Evolutionary conservation across 352 stramenopile genomes (phyloP).

Genomic region (Phytophthora cactorum): DNA sequence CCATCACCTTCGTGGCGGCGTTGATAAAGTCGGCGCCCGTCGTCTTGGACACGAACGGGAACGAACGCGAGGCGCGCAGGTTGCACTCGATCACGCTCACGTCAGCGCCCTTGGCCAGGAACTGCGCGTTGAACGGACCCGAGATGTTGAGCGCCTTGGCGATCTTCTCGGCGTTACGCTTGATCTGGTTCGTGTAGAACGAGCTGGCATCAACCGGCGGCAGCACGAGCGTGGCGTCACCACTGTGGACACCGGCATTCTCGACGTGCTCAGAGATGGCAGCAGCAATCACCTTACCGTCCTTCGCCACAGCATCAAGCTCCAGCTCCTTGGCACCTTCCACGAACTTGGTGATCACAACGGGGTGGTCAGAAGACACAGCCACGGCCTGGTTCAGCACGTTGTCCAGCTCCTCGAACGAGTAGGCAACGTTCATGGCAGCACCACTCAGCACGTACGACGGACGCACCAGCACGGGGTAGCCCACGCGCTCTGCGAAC

Average conservation of each 20-base stretch:
- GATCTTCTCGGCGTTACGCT: slow-evolving; percentile 95
- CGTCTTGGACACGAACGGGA: slow-evolving; percentile 99
- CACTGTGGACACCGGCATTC: slow-evolving; percentile 99
- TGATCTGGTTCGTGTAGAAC: slow-evolving; percentile 97
- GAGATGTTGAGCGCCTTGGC: slow-evolving; percentile 97
- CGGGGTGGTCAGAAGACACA: slow-evolving; percentile 95
- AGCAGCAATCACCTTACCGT: slow-evolving; percentile 98
- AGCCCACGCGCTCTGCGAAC: slow-evolving; percentile 95
- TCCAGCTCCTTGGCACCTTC: slow-evolving; percentile 99
- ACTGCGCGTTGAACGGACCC: slow-evolving; percentile 99
- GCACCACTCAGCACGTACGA: slow-evolving; percentile 98
- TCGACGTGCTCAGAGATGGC: slow-evolving; percentile 99
- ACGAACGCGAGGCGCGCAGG: slow-evolving; percentile 97
- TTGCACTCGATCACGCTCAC: slow-evolving; percentile 99
- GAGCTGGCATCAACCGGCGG: slow-evolving; percentile 98
- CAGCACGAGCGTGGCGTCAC: slow-evolving; percentile 98
- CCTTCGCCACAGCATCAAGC: slow-evolving; percentile 97
- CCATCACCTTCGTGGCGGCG: slow-evolving; percentile 95
- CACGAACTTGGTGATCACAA: slow-evolving; percentile 99
- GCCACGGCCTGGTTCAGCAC: slow-evolving; percentile 92
- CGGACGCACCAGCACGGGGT: slow-evolving; percentile 96
- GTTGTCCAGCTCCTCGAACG: slow-evolving; percentile 88
- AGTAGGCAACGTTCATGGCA: slow-evolving; percentile 98
- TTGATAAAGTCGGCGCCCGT: slow-evolving; percentile 99
- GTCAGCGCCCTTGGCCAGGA: slow-evolving; percentile 98